Evolutionary conservation across 129 eudicot species (phyloP).

Genomic region (Chrysanthemum lavandulifolium): DNA sequence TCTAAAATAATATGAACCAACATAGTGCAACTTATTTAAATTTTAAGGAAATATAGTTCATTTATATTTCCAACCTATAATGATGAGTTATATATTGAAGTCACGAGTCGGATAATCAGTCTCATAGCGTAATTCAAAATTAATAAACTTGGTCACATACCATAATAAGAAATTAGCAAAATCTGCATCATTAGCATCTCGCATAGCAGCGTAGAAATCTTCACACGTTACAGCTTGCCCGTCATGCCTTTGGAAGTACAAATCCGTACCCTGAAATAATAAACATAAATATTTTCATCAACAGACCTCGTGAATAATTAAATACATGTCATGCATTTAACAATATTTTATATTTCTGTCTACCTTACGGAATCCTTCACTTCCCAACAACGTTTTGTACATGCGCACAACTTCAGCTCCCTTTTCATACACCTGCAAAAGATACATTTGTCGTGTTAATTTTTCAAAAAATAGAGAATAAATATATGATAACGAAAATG

Average conservation of each 20-base stretch:
- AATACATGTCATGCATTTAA: neutral
- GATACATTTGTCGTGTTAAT: constrained; percentile 2
- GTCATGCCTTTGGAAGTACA: constrained; percentile 90
- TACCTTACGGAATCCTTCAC: constrained; percentile 87
- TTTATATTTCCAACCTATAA: neutral
- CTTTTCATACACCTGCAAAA: constrained; percentile 81
- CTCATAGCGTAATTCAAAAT: neutral
- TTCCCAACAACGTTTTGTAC: constrained; percentile 90
- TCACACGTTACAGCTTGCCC: constrained; percentile 99
- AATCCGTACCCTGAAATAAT: constrained; percentile 69
- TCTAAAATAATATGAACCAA: too few relatives aligned
- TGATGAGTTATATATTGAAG: too few relatives aligned
- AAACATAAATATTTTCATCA: neutral
- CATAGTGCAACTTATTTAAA: neutral
- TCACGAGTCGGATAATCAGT: neutral
- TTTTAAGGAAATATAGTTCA: neutral
- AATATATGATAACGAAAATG: neutral
- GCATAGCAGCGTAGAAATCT: constrained; percentile 94
- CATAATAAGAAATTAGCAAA: constrained; percentile 87
- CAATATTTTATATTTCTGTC: constrained; percentile 10
- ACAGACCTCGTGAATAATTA: neutral
- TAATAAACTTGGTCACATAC: constrained; percentile 31
- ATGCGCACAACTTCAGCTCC: constrained; percentile 98
- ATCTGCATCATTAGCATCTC: constrained; percentile 87
- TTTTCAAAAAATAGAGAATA: neutral